A percentile compares a stretch with the other conserved stretches of the same genome.
Evolutionary conservation across 2,329 filamentous ascomycete species (phyloP).

Genomic region (Ascochyta lentis): DNA sequence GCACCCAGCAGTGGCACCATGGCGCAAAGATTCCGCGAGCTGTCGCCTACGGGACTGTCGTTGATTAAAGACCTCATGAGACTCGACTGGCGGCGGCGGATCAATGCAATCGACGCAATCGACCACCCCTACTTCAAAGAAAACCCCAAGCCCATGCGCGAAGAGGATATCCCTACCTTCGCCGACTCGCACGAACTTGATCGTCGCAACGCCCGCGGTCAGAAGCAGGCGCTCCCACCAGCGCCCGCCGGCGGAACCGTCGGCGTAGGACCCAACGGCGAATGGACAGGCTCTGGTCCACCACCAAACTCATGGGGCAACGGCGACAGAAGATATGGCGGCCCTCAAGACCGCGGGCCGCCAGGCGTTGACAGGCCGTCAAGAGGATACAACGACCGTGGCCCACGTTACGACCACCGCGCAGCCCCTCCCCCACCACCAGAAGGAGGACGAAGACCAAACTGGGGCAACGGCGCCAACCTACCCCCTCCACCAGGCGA

Average conservation of each 20-base stretch:
- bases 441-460: constrained; percentile 39
- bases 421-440: constrained; percentile 42
- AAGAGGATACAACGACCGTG: constrained; percentile 39
- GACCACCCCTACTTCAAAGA: constrained; percentile 91
- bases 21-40: constrained; percentile 75
- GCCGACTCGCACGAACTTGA: constrained; percentile 98
- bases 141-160: constrained; percentile 76
- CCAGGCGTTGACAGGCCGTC: constrained; percentile 45
- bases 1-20: constrained; percentile 70
- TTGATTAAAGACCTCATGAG: constrained; percentile 82
- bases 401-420: constrained; percentile 41
- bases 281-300: constrained; percentile 60
- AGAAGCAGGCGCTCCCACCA: constrained; percentile 83
- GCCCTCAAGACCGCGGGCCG: constrained; percentile 49
- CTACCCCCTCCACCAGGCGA: constrained; percentile 48
- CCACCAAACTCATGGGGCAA: constrained; percentile 45
- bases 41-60: constrained; percentile 75
- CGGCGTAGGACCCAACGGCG: constrained; percentile 70
- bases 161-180: constrained; percentile 87
- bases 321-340: constrained; percentile 43
- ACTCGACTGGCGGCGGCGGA: constrained; percentile 85
- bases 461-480: constrained; percentile 41
- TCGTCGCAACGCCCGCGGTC: constrained; percentile 84
- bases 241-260: constrained; percentile 92
- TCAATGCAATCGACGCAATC: constrained; percentile 93